These are phyloP conservation scores for Apiotrichum montevideense DNA, from an alignment of 1,284 basidiomycete genomes.

Conservation along the genomic window DNA sequence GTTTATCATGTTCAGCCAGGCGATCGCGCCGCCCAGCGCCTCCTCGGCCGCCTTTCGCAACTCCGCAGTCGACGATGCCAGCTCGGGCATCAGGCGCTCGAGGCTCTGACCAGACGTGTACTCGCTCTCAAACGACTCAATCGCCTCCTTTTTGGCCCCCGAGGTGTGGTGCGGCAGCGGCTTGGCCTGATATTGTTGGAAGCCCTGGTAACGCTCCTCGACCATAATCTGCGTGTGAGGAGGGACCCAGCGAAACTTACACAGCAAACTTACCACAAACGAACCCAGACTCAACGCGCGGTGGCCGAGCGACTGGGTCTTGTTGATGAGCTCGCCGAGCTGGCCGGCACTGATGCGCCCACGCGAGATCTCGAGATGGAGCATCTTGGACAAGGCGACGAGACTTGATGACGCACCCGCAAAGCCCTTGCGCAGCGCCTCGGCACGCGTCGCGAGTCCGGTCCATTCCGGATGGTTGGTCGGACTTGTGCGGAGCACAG, in stretches of 20 bases:
- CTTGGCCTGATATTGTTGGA: slow-evolving; percentile 6
- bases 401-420: slow-evolving; percentile 27
- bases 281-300: slow-evolving; percentile 31
- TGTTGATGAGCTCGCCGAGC: slow-evolving; percentile 36
- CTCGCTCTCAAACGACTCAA: slow-evolving; percentile 8
- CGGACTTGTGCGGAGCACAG: slow-evolving; percentile 29
- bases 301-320: slow-evolving; percentile 33
- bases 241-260: not conserved
- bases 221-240: slow-evolving; percentile 22
- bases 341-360: slow-evolving; percentile 47
- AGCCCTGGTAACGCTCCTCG: slow-evolving; percentile 26
- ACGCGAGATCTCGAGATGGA: slow-evolving; percentile 49
- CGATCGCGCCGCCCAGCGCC: slow-evolving; percentile 44
- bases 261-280: slow-evolving; percentile 29
- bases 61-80: slow-evolving; percentile 49
- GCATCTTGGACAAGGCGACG: slow-evolving; percentile 30
- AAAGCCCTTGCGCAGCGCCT: slow-evolving; percentile 20
- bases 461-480: slow-evolving; percentile 31
- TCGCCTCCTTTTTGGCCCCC: slow-evolving; percentile 2
- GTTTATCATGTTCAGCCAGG: slow-evolving; percentile 51
- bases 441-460: slow-evolving; percentile 20
- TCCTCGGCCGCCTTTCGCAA: slow-evolving; percentile 48
- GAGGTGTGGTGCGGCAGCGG: slow-evolving; percentile 10
- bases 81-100: slow-evolving; percentile 51
- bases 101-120: slow-evolving; percentile 11